phyloP scores from a whole-genome alignment of 352 stramenopile genomes.

The Phytopythium montanum region DNA sequence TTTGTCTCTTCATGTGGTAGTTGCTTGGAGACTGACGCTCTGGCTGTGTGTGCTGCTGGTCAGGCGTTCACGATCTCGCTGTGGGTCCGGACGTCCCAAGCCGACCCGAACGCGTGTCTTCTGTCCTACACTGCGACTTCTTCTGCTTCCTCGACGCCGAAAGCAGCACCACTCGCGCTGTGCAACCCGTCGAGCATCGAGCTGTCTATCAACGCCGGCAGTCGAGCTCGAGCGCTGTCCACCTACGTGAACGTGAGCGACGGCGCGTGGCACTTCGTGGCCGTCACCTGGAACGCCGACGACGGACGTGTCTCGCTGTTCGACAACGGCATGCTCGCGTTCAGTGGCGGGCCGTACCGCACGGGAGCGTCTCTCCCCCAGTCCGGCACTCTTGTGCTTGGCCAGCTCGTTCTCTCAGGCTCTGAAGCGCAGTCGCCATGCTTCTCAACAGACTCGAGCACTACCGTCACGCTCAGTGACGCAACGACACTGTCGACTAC shows the following conservation, averaged over 20 bases:
- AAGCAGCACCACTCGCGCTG: conserved; percentile 35
- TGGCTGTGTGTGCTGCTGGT: not conserved
- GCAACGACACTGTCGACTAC: conserved; percentile 3
- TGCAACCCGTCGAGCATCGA: conserved; percentile 64
- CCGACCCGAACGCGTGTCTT: conserved; percentile 27
- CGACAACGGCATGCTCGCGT: conserved; percentile 68
- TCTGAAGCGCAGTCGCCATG: conserved; percentile 3
- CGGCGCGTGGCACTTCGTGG: conserved; percentile 67
- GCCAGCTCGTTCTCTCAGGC: conserved; percentile 30
- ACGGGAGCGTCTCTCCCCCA: conserved; percentile 19
- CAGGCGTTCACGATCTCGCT: conserved; percentile 57
- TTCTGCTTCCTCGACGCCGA: not conserved
- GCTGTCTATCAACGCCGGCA: conserved; percentile 38
- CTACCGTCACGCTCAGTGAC: not conserved
- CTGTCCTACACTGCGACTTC: conserved; percentile 36
- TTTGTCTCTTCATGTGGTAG: not conserved
- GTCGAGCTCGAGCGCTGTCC: conserved; percentile 18
- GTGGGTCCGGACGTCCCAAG: conserved; percentile 53
- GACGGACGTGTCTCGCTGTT: conserved; percentile 53
- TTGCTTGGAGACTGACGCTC: not conserved
- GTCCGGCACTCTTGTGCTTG: conserved; percentile 40
- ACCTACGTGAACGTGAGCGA: conserved; percentile 70
- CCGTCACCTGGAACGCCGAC: conserved; percentile 45
- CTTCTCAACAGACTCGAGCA: not conserved
- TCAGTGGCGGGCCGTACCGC: conserved; percentile 63